Base-by-base conservation (phyloP, 2,329 filamentous ascomycete species). In the Diaporthe ilicicola region DNA sequence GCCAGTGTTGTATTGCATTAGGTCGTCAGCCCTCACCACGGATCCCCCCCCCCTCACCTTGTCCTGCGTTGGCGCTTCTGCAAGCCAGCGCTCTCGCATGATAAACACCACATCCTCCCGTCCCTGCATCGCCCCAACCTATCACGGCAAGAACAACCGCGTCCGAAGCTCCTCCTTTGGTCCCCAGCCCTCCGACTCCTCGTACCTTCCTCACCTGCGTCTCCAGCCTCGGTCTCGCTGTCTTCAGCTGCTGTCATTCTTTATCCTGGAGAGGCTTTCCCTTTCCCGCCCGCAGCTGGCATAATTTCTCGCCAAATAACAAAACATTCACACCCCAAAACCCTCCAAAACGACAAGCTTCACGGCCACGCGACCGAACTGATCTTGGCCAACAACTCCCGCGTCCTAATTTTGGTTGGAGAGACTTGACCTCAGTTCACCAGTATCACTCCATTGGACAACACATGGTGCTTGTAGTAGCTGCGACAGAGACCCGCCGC, bases 381-480 rank as follows among this genome's bases (percentile, higher is more conserved):
- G 69, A 56, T 50, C 44, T 42, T 29, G 12, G 22, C 50, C 32
- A 56, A 51, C 39, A 24, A 12, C 19, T 62, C 59, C 10, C 67
- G 32, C 55, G 44, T 22, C 24, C 12, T 55, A 42, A 46, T 15
- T 19, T 68, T 67, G 74, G 73, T 74, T 74, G 70, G 74, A 75
- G 71, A 73, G 68, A 69, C 64, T 68, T 73, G 66, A 64, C 54
- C 67, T 53, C 59, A 29, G 61, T 48, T 17, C 69, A 70, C 51
- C 69, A 73, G 66, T 42, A 67, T 59, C 55, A 62, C 42, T 61
- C 22, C 70, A 50, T 59, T 70, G 67, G 72, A 67, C 67, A 71
- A 69, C 51, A 62, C 39, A 69, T 71, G 66, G 65, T 55, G 39
- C 22, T 32, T 29, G 50, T 10, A 37, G 50, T 34, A 32, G 13